Evolutionary conservation across 257 asterid genomes (phyloP), one percentile per base, ranked within the genome.

Genomic region (Linderniella brevidens): DNA sequence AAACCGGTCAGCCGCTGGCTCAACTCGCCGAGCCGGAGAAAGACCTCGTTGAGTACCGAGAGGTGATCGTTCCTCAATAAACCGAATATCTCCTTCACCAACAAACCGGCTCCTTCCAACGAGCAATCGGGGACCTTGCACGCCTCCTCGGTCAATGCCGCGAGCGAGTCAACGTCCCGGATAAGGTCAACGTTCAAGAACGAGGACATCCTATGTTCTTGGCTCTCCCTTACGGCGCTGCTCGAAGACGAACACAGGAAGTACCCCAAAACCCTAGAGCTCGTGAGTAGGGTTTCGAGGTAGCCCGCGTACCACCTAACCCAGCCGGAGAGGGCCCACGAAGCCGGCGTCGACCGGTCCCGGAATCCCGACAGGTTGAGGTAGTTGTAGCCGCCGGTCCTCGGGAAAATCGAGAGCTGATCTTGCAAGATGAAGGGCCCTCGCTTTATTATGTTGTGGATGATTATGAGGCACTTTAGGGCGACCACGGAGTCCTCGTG

Each of bases 351-450:
- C 57, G 76, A 68, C 49, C 68, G 65, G 68, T 86, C 93, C 32
- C 75, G 81, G 78, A 86, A 86, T 36, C 60, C 48, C 9, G 97
- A 79, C 13, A 79, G 82, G 9, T 86, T 86, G 1, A 86, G 78
- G 64, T 79, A 64, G 47, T 82, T 86, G 35, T 60, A 65, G 0
- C 96, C 94, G 37, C 97, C 97, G 61, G 45, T 10, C 18, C 77
- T 36, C 0, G 97, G 97, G 13, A 77, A 73, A 4, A 75, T 41
- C 0, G 93, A 73, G 61, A 86, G 82, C 66, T 82, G 97, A 20
- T 86, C 97, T 19, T 77, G 97, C 17, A 86, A 76, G 38, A 86
- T 82, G 35, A 86, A 86, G 64, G 97, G 82, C 4, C 97, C 97
- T 4, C 84, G 82, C 14, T 72, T 67, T 48, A 86, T 58, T 49